These are phyloP conservation scores for Calonectria multiphialidica DNA, from an alignment of 2,329 filamentous ascomycete species.

Conservation along the genomic window DNA sequence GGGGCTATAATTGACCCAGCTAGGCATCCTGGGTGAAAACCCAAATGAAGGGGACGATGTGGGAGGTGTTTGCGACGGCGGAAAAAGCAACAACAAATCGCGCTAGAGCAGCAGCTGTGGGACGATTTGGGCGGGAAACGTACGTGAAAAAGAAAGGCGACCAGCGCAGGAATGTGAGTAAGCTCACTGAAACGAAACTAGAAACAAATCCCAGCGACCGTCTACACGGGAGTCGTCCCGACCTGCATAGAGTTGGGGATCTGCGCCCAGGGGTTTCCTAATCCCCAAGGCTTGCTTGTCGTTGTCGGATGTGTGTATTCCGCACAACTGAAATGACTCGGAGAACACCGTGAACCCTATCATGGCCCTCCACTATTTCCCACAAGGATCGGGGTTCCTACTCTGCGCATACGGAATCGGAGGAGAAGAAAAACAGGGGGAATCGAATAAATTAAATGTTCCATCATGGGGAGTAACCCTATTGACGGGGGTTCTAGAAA, in stretches of 20 bases:
- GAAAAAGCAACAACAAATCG: constrained; percentile 30
- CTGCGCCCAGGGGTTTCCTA: constrained; percentile 20
- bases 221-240: neutral
- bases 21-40: neutral
- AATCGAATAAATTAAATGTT: constrained; percentile 11
- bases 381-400: neutral
- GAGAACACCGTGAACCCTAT: neutral
- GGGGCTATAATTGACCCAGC: constrained; percentile 1
- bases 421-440: constrained; percentile 1
- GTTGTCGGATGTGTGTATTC: neutral
- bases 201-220: constrained; percentile 26
- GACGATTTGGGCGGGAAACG: constrained; percentile 37
- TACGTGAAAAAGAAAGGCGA: constrained; percentile 40
- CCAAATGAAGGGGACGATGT: constrained; percentile 18
- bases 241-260: constrained; percentile 21
- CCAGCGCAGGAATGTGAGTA: constrained; percentile 26
- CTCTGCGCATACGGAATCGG: neutral
- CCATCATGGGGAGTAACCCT: constrained; percentile 25
- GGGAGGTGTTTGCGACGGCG: constrained; percentile 20
- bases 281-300: constrained; percentile 1
- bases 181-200: constrained; percentile 34
- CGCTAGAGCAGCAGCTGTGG: constrained; percentile 35
- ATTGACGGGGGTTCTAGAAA: constrained; percentile 33
- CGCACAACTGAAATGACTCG: neutral
- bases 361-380: neutral